phyloP scores from a whole-genome alignment of 345 rosid genomes.

The Eucalyptus sp. region DNA sequence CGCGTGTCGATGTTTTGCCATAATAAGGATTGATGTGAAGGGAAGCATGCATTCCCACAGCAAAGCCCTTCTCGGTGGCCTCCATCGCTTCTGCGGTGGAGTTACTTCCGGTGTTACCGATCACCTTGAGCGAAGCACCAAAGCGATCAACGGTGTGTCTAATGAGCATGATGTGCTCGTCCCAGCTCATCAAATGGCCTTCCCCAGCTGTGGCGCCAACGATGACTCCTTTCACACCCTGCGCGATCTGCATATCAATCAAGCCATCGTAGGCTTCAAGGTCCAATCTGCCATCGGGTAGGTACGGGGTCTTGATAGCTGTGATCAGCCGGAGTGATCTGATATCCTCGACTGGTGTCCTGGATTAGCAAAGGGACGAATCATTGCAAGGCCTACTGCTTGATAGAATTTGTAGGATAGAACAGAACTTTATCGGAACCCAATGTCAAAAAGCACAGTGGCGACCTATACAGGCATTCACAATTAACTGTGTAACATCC shows the following conservation, averaged over 20 bases:
- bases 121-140: conserved; percentile 62
- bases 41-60: conserved; percentile 93
- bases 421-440: neutral
- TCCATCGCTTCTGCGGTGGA: conserved; percentile 87
- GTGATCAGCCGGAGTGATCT: conserved; percentile 65
- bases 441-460: neutral
- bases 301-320: conserved; percentile 89
- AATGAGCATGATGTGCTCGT: conserved; percentile 88
- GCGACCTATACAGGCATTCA: neutral
- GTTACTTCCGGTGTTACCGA: conserved; percentile 87
- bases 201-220: conserved; percentile 95
- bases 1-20: conserved; percentile 78
- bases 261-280: conserved; percentile 78
- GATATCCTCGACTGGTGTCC: conserved; percentile 69
- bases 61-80: conserved; percentile 88
- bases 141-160: conserved; percentile 80
- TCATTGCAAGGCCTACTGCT: neutral
- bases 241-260: conserved; percentile 54
- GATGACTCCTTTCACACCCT: conserved; percentile 70
- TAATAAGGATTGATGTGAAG: conserved; percentile 91
- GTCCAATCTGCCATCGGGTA: conserved; percentile 90
- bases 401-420: neutral
- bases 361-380: conserved; percentile 1
- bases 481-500: neutral
- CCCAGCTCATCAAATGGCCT: conserved; percentile 96